Evolutionary conservation across 1,284 basidiomycete species (phyloP).

Genomic region (Apiotrichum laibachii): DNA sequence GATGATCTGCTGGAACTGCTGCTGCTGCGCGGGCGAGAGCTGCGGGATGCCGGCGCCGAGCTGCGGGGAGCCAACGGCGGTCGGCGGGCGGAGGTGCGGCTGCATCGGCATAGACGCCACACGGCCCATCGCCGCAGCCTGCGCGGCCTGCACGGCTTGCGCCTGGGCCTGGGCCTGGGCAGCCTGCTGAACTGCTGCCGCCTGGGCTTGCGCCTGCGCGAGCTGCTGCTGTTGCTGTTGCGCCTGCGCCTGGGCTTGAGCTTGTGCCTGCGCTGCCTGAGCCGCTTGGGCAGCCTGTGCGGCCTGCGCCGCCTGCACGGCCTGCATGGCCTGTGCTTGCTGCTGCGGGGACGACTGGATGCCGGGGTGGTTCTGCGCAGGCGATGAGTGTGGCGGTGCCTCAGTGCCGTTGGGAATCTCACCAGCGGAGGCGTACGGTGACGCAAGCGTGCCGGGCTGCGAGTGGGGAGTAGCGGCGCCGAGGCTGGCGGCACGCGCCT

Average conservation of each 20-base stretch:
- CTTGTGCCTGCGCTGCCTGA: constrained; percentile 23
- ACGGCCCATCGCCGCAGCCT: constrained; percentile 20
- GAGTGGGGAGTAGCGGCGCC: constrained; percentile 29
- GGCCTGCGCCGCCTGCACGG: constrained; percentile 4
- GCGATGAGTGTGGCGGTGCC: constrained; percentile 5
- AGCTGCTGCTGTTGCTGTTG: constrained; percentile 19
- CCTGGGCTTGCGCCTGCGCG: constrained; percentile 15
- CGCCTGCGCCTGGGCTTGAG: constrained; percentile 16
- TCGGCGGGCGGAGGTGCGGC: constrained; percentile 24
- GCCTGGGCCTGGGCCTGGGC: constrained; percentile 15
- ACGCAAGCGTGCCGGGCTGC: constrained; percentile 27
- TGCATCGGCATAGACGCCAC: constrained; percentile 21
- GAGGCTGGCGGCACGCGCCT: constrained; percentile 10
- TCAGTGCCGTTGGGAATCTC: constrained; percentile 25
- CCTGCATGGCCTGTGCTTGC: constrained; percentile 7
- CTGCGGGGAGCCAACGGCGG: constrained; percentile 24
- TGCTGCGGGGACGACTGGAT: constrained; percentile 23
- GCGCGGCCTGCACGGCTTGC: constrained; percentile 7
- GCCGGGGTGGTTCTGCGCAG: constrained; percentile 4
- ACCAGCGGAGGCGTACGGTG: constrained; percentile 23
- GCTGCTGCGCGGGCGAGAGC: constrained; percentile 18
- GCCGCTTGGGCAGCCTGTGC: constrained; percentile 22
- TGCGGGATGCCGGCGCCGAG: constrained; percentile 5
- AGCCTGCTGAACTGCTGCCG: constrained; percentile 17
- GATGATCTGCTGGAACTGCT: constrained; percentile 33